Conservation (phyloP, 371 early-diverging fungal species). For the Dentiscutata heterogama region DNA sequence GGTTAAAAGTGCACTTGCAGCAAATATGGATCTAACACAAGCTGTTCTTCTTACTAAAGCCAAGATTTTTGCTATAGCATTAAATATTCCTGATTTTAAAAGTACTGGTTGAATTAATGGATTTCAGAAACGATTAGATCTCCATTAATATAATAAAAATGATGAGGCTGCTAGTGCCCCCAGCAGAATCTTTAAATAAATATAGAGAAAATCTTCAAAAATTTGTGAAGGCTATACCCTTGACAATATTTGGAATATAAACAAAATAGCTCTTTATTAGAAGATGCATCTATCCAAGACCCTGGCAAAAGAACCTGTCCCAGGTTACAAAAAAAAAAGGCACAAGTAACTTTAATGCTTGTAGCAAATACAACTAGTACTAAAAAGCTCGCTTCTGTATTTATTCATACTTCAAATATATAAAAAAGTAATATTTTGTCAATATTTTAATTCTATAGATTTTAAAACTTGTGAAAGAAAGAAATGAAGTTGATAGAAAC, state of each 20-base stretch:
- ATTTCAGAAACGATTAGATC: no score
- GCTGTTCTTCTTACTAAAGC: no score
- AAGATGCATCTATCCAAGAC: not conserved
- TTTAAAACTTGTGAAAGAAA: no score
- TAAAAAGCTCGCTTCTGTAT: not conserved
- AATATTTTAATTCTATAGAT: no score
- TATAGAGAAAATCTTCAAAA: not conserved
- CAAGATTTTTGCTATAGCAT: no score
- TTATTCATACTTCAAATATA: conserved; percentile 18
- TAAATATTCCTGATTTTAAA: no score
- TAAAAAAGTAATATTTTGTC: no score
- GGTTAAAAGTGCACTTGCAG: no score
- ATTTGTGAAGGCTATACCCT: not conserved
- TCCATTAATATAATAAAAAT: not conserved
- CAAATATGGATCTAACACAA: no score
- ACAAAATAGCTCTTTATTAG: conserved; percentile 15
- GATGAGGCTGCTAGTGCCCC: not conserved
- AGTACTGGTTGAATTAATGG: no score
- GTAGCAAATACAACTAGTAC: not conserved
- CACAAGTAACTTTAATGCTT: not conserved
- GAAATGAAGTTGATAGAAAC: no score
- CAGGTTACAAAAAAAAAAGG: not conserved
- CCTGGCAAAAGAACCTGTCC: not conserved
- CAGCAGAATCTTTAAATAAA: not conserved
- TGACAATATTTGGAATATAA: not conserved